phyloP scores from a whole-genome alignment of 2,329 filamentous ascomycete genomes.

The Phaeosphaeriaceae sp. region DNA sequence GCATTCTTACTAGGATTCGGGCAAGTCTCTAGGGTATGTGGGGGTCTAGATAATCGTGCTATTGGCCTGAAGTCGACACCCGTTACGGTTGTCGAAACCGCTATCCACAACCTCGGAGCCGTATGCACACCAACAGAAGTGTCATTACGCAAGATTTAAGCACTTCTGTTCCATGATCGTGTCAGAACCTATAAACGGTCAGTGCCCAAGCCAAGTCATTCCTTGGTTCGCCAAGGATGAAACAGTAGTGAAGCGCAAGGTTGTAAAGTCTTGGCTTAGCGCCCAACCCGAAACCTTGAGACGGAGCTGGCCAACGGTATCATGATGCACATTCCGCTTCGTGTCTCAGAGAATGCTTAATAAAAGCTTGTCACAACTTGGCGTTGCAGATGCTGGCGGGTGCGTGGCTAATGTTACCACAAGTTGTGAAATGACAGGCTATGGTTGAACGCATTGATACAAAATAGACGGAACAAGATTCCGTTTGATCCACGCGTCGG shows the following conservation, averaged over 20 bases:
- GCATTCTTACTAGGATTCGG: not conserved
- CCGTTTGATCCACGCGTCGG: constrained; percentile 14
- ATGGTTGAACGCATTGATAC: constrained; percentile 4
- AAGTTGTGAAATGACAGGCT: constrained; percentile 8
- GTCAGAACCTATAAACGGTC: constrained; percentile 25
- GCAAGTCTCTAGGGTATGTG: not conserved
- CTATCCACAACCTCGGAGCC: constrained; percentile 4
- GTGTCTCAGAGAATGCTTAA: constrained; percentile 34
- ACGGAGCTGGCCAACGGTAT: constrained; percentile 29
- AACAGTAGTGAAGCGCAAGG: constrained; percentile 42
- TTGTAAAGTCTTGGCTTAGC: constrained; percentile 35
- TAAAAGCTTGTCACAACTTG: constrained; percentile 31
- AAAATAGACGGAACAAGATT: constrained; percentile 3
- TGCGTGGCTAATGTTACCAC: constrained; percentile 29
- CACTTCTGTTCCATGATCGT: constrained; percentile 31
- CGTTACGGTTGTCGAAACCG: constrained; percentile 17
- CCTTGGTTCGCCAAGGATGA: constrained; percentile 43
- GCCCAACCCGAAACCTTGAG: constrained; percentile 32
- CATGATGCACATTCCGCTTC: constrained; percentile 16
- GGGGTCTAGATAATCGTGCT: not conserved
- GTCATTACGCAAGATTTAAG: constrained; percentile 14
- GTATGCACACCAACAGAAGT: not conserved
- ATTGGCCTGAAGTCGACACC: constrained; percentile 12
- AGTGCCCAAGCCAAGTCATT: constrained; percentile 12
- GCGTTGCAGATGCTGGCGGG: constrained; percentile 15